Percentiles rank a stretch among this genome's conserved stretches.
These are phyloP conservation scores for Suillus variegatus DNA, from an alignment of 768 basidiomycete genomes.

Conservation along the genomic window DNA sequence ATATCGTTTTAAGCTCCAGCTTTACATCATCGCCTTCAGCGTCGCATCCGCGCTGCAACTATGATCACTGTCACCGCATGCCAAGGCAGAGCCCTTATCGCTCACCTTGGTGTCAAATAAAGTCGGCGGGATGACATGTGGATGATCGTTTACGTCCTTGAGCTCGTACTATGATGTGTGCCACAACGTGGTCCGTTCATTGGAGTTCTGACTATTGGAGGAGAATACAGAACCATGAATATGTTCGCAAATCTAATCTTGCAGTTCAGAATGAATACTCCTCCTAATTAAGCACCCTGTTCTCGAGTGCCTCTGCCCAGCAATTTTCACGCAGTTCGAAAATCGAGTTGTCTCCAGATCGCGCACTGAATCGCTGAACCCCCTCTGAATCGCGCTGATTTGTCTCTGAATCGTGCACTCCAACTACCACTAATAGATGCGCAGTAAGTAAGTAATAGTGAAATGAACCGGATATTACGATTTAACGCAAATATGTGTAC, in stretches of 20 bases:
- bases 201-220: neutral
- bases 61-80: neutral
- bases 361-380: slow-evolving; percentile 3
- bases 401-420: neutral
- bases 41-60: too few relatives aligned
- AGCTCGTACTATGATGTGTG: neutral
- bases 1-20: neutral
- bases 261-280: neutral
- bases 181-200: neutral
- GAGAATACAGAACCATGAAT: neutral
- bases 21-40: neutral
- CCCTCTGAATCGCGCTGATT: neutral
- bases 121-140: neutral
- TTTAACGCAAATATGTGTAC: neutral
- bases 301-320: neutral
- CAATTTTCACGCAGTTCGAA: neutral
- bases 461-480: slow-evolving; percentile 4
- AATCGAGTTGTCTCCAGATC: neutral
- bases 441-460: slow-evolving; percentile 1
- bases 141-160: neutral
- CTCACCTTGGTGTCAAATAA: neutral
- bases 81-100: neutral
- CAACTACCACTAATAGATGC: slow-evolving; percentile 2
- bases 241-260: neutral
- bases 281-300: neutral